These are phyloP conservation scores for Leccinum subgranulosum DNA, from an alignment of 768 basidiomycete genomes.

Conservation along the genomic window DNA sequence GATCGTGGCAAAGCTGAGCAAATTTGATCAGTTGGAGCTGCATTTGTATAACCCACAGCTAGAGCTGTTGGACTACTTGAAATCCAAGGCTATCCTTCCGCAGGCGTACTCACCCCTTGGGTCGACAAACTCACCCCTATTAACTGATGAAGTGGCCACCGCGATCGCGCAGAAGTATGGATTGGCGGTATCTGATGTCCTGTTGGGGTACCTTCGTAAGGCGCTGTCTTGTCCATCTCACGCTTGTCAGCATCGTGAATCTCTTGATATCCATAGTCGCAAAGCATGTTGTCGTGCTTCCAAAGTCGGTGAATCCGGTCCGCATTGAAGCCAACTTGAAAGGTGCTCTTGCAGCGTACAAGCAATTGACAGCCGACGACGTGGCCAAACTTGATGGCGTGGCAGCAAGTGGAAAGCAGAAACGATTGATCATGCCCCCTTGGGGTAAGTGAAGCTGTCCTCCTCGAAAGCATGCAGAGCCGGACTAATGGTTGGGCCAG, in stretches of 20 bases:
- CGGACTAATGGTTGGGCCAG: slow-evolving; percentile 31
- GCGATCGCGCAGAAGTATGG: slow-evolving; percentile 58
- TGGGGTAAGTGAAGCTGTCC: slow-evolving; percentile 53
- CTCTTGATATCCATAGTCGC: slow-evolving; percentile 39
- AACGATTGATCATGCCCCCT: slow-evolving; percentile 61
- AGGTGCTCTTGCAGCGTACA: slow-evolving; percentile 46
- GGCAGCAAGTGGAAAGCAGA: slow-evolving; percentile 60
- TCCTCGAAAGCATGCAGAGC: background rate
- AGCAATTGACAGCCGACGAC: slow-evolving; percentile 49
- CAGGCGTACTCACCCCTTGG: slow-evolving; percentile 84
- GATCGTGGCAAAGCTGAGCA: background rate
- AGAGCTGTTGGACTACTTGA: slow-evolving; percentile 59
- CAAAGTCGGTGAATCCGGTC: slow-evolving; percentile 73
- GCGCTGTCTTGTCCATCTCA: background rate
- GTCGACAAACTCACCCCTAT: slow-evolving; percentile 61
- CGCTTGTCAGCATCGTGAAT: slow-evolving; percentile 3
- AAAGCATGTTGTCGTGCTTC: slow-evolving; percentile 62
- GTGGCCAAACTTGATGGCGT: slow-evolving; percentile 55
- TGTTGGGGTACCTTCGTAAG: slow-evolving; percentile 63
- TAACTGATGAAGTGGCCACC: slow-evolving; percentile 57
- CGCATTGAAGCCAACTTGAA: slow-evolving; percentile 61
- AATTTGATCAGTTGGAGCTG: slow-evolving; percentile 53
- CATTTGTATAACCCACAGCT: slow-evolving; percentile 77
- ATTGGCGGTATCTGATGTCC: slow-evolving; percentile 52
- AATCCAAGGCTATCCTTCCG: slow-evolving; percentile 62